phyloP scores from a whole-genome alignment of 176 grass and related monocot genomes.

The Cenchrus americanus region DNA sequence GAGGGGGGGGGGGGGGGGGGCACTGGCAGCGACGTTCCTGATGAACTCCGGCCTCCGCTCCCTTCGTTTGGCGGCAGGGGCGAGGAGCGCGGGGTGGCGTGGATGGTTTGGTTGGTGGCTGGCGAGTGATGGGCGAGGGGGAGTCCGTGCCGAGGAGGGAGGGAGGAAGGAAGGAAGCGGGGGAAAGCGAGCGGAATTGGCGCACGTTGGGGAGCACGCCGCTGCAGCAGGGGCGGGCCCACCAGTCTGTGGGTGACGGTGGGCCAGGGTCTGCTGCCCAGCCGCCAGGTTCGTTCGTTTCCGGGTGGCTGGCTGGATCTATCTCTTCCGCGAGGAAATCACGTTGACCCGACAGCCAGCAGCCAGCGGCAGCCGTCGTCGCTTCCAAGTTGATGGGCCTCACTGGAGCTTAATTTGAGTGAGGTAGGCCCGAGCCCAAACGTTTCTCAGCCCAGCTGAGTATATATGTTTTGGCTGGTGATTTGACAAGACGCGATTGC shows the following conservation, averaged over 20 bases:
- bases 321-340: background rate
- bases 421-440: no score
- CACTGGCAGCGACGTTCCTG: background rate
- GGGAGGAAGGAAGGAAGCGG: background rate
- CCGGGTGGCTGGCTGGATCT: background rate
- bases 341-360: no score
- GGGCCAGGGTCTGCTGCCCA: background rate
- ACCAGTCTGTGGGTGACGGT: background rate
- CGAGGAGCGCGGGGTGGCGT: background rate
- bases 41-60: background rate
- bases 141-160: background rate
- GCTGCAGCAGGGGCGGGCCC: constrained; percentile 1
- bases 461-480: no score
- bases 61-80: no score
- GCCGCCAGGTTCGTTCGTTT: constrained; percentile 10
- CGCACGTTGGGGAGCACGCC: constrained; percentile 28
- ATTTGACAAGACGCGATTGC: no score
- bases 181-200: constrained; percentile 16
- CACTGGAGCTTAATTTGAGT: no score
- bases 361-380: no score
- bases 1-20: no score
- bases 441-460: no score
- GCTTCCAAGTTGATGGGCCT: no score
- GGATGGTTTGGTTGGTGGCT: constrained; percentile 34
- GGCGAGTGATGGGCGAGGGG: background rate